A percentile compares a stretch with the other conserved stretches of the same genome.
Evolutionary conservation across 805 yeast genomes (phyloP).

Genomic region (Martiniozyma abietophila): DNA sequence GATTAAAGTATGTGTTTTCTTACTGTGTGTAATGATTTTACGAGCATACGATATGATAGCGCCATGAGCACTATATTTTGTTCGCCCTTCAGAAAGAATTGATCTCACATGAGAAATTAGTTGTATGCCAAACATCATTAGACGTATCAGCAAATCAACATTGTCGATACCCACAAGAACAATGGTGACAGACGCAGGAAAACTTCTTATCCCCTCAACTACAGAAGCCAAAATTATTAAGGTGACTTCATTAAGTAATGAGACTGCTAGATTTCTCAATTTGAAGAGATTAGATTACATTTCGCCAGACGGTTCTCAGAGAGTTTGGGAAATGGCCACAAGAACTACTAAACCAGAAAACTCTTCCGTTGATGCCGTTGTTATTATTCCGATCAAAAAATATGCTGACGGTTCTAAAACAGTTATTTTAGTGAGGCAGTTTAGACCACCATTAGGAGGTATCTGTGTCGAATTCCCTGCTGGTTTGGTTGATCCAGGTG

Average conservation of each 20-base stretch:
- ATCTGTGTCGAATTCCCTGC: conserved; percentile 94
- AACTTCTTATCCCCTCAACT: conserved; percentile 14
- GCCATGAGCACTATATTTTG: too few species aligned
- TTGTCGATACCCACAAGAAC: too few species aligned
- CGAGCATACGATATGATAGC: too few species aligned
- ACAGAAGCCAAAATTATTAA: conserved; percentile 23
- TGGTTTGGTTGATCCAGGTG: conserved; percentile 82
- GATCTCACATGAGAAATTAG: too few species aligned
- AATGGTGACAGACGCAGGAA: conserved; percentile 4
- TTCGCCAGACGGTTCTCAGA: conserved; percentile 60
- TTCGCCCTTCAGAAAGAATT: too few species aligned
- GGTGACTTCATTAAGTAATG: conserved; percentile 25
- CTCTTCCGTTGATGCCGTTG: conserved; percentile 79
- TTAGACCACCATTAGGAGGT: conserved; percentile 84
- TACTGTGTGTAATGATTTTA: too few species aligned
- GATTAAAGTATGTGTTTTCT: too few species aligned
- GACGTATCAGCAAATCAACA: too few species aligned
- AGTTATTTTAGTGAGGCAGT: conserved; percentile 73
- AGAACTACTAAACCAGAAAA: conserved; percentile 62
- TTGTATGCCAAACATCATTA: too few species aligned
- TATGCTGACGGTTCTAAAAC: conserved; percentile 29
- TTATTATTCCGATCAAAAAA: conserved; percentile 61
- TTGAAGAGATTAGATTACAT: conserved; percentile 55
- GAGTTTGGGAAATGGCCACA: conserved; percentile 90
- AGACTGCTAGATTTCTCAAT: conserved; percentile 58